Percentiles rank a stretch among this genome's conserved stretches.
These are phyloP conservation scores for Microbotryomycetes sp. DNA, from an alignment of 1,284 basidiomycete species.

Conservation along the genomic window DNA sequence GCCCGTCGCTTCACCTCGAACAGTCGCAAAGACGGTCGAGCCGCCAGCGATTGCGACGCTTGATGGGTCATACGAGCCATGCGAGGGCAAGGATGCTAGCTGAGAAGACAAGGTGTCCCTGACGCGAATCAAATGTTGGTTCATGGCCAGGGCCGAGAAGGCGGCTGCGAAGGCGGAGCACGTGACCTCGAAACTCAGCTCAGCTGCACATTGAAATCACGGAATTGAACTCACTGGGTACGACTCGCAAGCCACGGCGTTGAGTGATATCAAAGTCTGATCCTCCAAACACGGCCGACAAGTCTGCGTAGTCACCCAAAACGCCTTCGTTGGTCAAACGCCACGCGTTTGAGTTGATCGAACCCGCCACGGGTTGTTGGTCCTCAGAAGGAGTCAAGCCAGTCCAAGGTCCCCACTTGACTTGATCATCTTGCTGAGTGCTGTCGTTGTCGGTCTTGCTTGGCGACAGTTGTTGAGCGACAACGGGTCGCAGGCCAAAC, in stretches of 20 bases:
- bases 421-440: constrained; percentile 1
- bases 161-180: constrained; percentile 17
- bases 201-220: not conserved
- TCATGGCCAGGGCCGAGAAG: constrained; percentile 29
- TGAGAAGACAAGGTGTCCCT: constrained; percentile 34
- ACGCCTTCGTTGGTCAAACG: constrained; percentile 28
- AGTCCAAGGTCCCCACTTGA: constrained; percentile 7
- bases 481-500: constrained; percentile 35
- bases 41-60: constrained; percentile 29
- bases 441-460: constrained; percentile 2
- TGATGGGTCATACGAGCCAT: constrained; percentile 33
- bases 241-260: constrained; percentile 27
- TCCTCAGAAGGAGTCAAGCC: not conserved
- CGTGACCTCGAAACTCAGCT: not conserved
- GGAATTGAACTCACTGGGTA: constrained; percentile 13
- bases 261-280: constrained; percentile 14
- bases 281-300: constrained; percentile 28
- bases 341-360: constrained; percentile 18
- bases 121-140: constrained; percentile 33
- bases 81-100: constrained; percentile 24
- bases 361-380: not conserved
- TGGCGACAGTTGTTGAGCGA: constrained; percentile 19
- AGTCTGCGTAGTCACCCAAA: constrained; percentile 27
- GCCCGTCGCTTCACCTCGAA: constrained; percentile 16
- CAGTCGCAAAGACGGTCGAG: constrained; percentile 24